Evolutionary conservation across 106 monocot species (phyloP), one percentile per base, ranked within the genome.

Genomic region (Dioscorea alata): DNA sequence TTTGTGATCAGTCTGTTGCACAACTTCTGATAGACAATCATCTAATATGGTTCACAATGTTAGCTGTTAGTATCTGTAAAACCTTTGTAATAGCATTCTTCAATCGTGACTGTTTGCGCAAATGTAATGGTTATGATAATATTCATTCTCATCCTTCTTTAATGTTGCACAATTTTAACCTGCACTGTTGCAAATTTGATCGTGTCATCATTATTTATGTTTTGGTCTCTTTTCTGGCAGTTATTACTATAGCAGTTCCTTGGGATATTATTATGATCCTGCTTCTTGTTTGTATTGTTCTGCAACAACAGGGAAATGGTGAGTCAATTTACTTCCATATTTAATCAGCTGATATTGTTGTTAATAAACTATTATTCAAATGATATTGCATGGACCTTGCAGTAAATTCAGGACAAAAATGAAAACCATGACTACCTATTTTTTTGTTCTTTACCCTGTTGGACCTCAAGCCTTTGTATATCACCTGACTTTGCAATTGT

Each of bases 261-360:
- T 81, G 53, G 95, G 95, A 33, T 96, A 96, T 80, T 96, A 91
- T 78, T 96, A 88, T 74, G 95, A 42, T 10, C 42, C 42, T 42
- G 42, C 10, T 6, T 42, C 42, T 8, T 6, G 42, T 8, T 10
- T 42, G 48, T 96, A 96, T 72, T 88, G 88, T 71, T 84, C 71
- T 76, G 95, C 84, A 33, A 58, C 84, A 42, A 73, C 95, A 71
- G 95, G 95, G 32, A 82, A 68, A 79, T 96, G 95, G 95, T 96
- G 89, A 84, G 21, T 49, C 48, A 18, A 66, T 35, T 6, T 8
- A 42, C 42, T 34, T 34, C 34, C 34, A 34, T 34, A 7, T 34
- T 34, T 34, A 34, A 34, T 34, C 34, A 34, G 42, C 42, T 8
- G 42, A 42, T 34, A 34, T 42, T 42, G 42, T 42, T 8, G 42